A percentile compares a stretch with the other conserved stretches of the same genome.
Conservation (phyloP, 140 eudicot genomes). For the Flaveria floridana region DNA sequence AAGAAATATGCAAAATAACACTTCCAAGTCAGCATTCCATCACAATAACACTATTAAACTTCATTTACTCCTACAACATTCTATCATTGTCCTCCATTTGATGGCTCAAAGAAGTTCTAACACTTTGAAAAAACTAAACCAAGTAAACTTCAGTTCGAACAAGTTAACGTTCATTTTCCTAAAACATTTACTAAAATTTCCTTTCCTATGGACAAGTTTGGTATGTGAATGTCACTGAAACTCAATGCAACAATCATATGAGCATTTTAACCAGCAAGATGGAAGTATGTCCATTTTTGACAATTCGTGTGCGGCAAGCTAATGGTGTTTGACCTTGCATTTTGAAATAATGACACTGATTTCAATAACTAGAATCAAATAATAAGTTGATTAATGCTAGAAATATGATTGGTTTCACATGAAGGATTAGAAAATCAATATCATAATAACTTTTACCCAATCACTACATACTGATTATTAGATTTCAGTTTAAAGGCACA, state of each 20-base stretch:
- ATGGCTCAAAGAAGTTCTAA: background rate
- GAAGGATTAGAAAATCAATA: background rate
- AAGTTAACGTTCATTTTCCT: background rate
- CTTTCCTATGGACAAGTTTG: too few relatives aligned
- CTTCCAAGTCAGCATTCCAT: too few relatives aligned
- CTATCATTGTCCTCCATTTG: too few relatives aligned
- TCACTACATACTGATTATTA: background rate
- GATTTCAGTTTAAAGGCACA: too few relatives aligned
- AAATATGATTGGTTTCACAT: background rate
- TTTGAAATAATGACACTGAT: background rate
- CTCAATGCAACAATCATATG: background rate
- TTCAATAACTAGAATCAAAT: background rate
- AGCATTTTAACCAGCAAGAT: background rate
- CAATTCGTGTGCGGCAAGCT: background rate
- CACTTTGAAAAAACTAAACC: background rate
- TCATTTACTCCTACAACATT: too few relatives aligned
- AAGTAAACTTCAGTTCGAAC: background rate
- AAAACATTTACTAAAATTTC: background rate
- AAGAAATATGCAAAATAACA: too few relatives aligned
- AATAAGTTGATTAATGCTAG: too few relatives aligned
- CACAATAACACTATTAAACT: too few relatives aligned
- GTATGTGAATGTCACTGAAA: background rate
- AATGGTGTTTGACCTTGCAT: background rate
- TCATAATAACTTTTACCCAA: background rate
- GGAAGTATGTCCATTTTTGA: background rate